Base-by-base conservation (phyloP, 495 filamentous ascomycete species). In the Aspergillus avenaceus region DNA sequence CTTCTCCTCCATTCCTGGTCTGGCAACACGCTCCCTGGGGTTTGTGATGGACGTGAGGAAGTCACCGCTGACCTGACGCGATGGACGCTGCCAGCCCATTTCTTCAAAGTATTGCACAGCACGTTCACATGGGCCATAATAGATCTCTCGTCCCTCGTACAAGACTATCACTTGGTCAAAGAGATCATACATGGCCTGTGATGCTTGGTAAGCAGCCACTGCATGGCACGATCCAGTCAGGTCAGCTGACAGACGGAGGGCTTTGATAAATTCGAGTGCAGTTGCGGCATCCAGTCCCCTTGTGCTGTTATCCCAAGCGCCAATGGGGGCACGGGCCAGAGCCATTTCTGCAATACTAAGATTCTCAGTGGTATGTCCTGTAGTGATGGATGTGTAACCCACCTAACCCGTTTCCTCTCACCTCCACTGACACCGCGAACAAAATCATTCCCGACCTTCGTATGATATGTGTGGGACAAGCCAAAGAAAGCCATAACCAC, bases 251-350 rank as follows among this genome's bases (percentile, higher is more conserved):
- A 90, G 76, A 4, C 87, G 79, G 37, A 91, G 73, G 2, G 85
- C 83, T 59, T 84, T 85, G 54, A 79, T 62, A 41, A 73, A 72
- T 26, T 90, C 84, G 22, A 95, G 75, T 0, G 90, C 89, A 0
- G 88, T 91, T 12, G 84, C 86, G 3, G 87, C 84, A 62, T 95
- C 90, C n/a, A 95, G 73, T 23, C 90, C 90, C 44, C 90, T 80
- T 3, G 89, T 91, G 44, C 80, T 84, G 70, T 95, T 93, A 61
- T 95, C 90, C 87, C 88, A 93, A 4, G 81, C 87, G 41, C 81
- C 77, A 23, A 95, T 72, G 46, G 80, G 81, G 19, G 82, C 82
- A 41, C 86, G 83, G 7, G 84, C 84, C 12, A 88, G 37, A 13
- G 62, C 57, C 60, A 78, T 77, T 56, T 82, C 70, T 2, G 71